A percentile compares a stretch with the other conserved stretches of the same genome.
These are phyloP conservation scores for Haplographium delicatum DNA, from an alignment of 495 filamentous ascomycete species.

Conservation along the genomic window DNA sequence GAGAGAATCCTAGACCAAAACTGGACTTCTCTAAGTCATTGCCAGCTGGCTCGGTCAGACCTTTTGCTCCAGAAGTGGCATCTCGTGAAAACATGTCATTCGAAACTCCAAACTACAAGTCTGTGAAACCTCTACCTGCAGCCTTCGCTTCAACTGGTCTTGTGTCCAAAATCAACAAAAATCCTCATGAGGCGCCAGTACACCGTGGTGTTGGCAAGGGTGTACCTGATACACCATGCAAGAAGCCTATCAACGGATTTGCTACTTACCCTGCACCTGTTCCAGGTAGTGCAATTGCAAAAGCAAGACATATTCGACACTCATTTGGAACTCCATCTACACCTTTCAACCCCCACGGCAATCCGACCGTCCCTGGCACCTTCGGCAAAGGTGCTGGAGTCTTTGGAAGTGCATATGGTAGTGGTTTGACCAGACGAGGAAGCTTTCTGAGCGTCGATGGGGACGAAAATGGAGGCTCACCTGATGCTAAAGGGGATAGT, in stretches of 20 bases:
- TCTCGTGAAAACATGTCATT: slow-evolving; percentile 49
- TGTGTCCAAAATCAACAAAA: slow-evolving; percentile 73
- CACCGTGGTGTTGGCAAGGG: slow-evolving; percentile 39
- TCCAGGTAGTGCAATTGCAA: slow-evolving; percentile 49
- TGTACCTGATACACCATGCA: slow-evolving; percentile 95
- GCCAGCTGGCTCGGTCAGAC: slow-evolving; percentile 60
- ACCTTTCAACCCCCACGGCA: slow-evolving; percentile 49
- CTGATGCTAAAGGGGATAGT: slow-evolving; percentile 49
- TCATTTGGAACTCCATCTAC: slow-evolving; percentile 61
- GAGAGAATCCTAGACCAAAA: slow-evolving; percentile 44
- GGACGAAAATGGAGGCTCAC: slow-evolving; percentile 50
- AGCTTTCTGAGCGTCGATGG: slow-evolving; percentile 77
- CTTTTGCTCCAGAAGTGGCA: slow-evolving; percentile 29
- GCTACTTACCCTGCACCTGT: slow-evolving; percentile 52
- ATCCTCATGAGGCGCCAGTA: slow-evolving; percentile 54
- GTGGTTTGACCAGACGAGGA: slow-evolving; percentile 52
- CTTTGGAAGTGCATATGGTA: slow-evolving; percentile 55
- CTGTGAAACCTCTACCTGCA: slow-evolving; percentile 73
- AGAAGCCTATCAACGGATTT: slow-evolving; percentile 65
- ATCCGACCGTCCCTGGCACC: slow-evolving; percentile 38
- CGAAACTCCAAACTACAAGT: slow-evolving; percentile 80
- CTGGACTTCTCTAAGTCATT: slow-evolving; percentile 77
- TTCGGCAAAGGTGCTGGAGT: slow-evolving; percentile 65
- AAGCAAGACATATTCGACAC: slow-evolving; percentile 49
- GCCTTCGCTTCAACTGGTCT: slow-evolving; percentile 94